Conservation (phyloP, 2,329 filamentous ascomycete genomes). For the Talaromyces funiculosus region DNA sequence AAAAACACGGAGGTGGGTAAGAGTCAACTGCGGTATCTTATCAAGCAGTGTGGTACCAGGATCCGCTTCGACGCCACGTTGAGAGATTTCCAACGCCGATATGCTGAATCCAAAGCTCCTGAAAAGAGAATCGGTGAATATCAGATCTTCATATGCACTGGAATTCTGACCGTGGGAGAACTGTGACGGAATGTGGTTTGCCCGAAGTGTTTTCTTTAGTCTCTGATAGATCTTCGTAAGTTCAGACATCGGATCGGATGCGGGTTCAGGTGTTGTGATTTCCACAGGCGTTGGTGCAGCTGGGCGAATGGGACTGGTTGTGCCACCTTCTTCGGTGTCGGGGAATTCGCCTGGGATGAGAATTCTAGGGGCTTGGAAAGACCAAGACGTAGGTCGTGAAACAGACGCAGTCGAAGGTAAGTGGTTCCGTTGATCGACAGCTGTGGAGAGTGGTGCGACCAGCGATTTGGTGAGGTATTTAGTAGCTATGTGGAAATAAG, state of each 20-base stretch:
- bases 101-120: constrained; percentile 72
- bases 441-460: constrained; percentile 45
- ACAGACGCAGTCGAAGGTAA: constrained; percentile 21
- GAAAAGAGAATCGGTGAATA: constrained; percentile 41
- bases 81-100: constrained; percentile 81
- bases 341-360: constrained; percentile 38
- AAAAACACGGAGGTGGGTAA: constrained; percentile 83
- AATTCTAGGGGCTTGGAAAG: constrained; percentile 21
- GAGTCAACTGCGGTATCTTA: constrained; percentile 72
- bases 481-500: constrained; percentile 46
- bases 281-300: constrained; percentile 10
- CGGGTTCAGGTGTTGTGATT: constrained; percentile 16
- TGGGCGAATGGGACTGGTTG: constrained; percentile 29
- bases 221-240: constrained; percentile 53
- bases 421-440: constrained; percentile 26
- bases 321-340: constrained; percentile 27
- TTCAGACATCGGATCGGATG: constrained; percentile 39
- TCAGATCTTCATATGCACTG: constrained; percentile 42
- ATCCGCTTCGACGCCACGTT: constrained; percentile 73
- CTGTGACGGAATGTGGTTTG: constrained; percentile 46
- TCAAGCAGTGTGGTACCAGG: constrained; percentile 71
- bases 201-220: constrained; percentile 50
- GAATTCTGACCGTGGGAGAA: constrained; percentile 41
- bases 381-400: constrained; percentile 25
- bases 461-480: constrained; percentile 49